These are phyloP conservation scores for Daldinia childiae DNA, from an alignment of 495 filamentous ascomycete species.

Conservation along the genomic window DNA sequence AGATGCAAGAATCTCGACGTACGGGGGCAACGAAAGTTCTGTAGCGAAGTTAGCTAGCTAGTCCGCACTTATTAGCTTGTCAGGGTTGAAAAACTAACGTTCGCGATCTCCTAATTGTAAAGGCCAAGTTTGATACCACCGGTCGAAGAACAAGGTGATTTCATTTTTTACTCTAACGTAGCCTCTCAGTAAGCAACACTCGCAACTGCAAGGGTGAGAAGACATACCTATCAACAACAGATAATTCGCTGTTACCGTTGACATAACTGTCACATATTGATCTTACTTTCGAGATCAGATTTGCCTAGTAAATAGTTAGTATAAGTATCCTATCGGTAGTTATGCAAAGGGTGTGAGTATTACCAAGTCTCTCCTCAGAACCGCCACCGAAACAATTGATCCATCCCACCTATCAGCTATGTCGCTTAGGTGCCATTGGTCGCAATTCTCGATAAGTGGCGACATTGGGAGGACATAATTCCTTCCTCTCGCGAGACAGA, in stretches of 20 bases:
- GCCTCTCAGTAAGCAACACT: constrained; percentile 3
- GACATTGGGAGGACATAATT: constrained; percentile 73
- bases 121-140: constrained; percentile 50
- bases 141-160: constrained; percentile 46
- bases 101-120: constrained; percentile 45
- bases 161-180: constrained; percentile 41
- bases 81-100: constrained; percentile 28
- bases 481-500: constrained; percentile 74
- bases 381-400: constrained; percentile 72
- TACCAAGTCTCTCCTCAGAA: constrained; percentile 72
- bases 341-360: not conserved
- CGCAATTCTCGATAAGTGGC: constrained; percentile 70
- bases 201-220: not conserved
- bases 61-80: not conserved
- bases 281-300: constrained; percentile 67
- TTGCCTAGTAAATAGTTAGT: constrained; percentile 54
- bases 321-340: not conserved
- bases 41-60: not conserved
- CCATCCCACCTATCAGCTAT: constrained; percentile 74
- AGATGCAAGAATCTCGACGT: constrained; percentile 77
- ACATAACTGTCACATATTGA: constrained; percentile 68
- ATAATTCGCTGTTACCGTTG: constrained; percentile 38
- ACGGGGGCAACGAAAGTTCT: constrained; percentile 72
- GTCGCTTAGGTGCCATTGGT: constrained; percentile 70
- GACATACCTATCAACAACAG: constrained; percentile 44